phyloP scores from a whole-genome alignment of 345 rosid genomes.

The Theobroma cacao region DNA sequence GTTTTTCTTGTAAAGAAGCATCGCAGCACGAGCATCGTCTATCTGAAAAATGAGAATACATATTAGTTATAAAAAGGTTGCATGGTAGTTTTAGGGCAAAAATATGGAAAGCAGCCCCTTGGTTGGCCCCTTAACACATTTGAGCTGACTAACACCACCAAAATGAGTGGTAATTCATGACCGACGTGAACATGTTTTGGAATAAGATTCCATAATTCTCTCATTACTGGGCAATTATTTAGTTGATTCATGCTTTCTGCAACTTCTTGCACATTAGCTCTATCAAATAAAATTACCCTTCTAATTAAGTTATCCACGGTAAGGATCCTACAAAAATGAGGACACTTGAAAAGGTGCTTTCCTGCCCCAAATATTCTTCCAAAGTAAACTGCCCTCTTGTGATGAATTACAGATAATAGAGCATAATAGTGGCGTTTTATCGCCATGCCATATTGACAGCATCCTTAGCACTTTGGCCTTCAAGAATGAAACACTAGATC shows the following conservation, averaged over 20 bases:
- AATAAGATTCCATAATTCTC: not conserved
- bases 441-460: not conserved
- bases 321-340: not conserved
- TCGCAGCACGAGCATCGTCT: conserved; percentile 87
- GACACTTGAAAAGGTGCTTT: not conserved
- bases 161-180: not conserved
- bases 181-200: not conserved
- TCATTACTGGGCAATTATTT: not conserved
- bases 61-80: not conserved
- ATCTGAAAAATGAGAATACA: conserved; percentile 40
- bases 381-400: not conserved
- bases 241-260: not conserved
- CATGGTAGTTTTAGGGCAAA: not conserved
- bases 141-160: not conserved
- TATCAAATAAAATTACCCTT: not conserved
- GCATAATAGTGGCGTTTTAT: not conserved
- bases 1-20: conserved; percentile 79
- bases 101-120: not conserved
- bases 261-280: not conserved
- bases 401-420: not conserved
- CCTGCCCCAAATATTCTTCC: not conserved
- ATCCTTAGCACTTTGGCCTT: not conserved
- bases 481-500: not conserved
- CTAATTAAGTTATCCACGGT: not conserved
- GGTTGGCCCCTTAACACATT: not conserved